Evolutionary conservation across 1,284 basidiomycete genomes (phyloP).

Genomic region (Heliocybe sulcata): DNA sequence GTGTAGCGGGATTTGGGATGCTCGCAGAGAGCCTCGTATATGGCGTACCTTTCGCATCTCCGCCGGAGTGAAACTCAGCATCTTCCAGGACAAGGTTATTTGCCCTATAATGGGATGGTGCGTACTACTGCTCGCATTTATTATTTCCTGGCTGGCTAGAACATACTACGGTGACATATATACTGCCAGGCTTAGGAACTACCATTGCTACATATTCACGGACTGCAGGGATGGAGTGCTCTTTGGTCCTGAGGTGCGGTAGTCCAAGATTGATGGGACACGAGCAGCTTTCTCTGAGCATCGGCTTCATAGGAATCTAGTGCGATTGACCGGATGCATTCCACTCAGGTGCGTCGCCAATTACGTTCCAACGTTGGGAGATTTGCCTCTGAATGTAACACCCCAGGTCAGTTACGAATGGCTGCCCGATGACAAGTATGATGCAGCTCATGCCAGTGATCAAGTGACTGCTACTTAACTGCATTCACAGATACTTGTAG

Average conservation of each 20-base stretch:
- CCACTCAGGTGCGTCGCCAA: not conserved
- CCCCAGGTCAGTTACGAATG: conserved; percentile 18
- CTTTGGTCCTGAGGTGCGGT: conserved; percentile 19
- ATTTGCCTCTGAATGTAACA: too few species aligned
- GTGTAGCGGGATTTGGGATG: conserved; percentile 7
- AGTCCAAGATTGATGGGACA: not conserved
- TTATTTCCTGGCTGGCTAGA: not conserved
- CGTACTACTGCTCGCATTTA: too few species aligned
- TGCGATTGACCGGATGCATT: not conserved
- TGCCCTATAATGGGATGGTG: conserved; percentile 23
- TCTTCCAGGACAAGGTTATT: conserved; percentile 21
- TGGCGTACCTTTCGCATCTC: conserved; percentile 21
- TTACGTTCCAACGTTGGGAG: not conserved
- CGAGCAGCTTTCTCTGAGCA: not conserved
- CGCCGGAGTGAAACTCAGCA: conserved; percentile 18
- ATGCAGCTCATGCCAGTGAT: not conserved
- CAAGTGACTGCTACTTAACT: not conserved
- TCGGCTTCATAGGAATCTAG: not conserved
- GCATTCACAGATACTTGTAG: conserved; percentile 3
- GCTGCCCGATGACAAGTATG: conserved; percentile 16
- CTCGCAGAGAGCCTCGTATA: conserved; percentile 15
- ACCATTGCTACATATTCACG: conserved; percentile 21
- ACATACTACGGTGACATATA: not conserved
- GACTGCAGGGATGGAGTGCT: conserved; percentile 20
- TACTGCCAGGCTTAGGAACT: conserved; percentile 17